Evolutionary conservation across 192 early-diverging fungal species (phyloP).

Genomic region (Coemansia pectinata): DNA sequence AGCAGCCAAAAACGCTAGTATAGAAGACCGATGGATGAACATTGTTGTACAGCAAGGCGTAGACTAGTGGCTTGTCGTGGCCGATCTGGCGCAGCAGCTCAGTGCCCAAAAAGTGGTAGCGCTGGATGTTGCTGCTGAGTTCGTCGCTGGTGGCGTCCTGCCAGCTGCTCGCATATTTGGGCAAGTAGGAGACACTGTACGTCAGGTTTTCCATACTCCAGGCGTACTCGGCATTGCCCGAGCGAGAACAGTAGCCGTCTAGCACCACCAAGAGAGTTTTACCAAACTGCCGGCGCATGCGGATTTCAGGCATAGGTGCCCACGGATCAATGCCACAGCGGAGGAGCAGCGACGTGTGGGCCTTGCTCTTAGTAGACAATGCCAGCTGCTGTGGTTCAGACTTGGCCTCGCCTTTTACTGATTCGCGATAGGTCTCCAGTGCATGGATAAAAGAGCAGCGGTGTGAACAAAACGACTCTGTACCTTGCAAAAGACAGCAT

Average conservation of each 20-base stretch:
- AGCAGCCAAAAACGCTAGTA: neutral
- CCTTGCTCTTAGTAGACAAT: neutral
- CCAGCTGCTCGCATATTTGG: slow-evolving; percentile 14
- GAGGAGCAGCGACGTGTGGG: slow-evolving; percentile 22
- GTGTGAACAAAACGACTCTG: slow-evolving; percentile 17
- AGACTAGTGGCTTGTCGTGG: slow-evolving; percentile 3
- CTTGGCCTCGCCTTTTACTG: neutral
- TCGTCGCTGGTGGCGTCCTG: neutral
- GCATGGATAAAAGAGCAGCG: slow-evolving; percentile 16
- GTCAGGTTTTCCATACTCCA: slow-evolving; percentile 27
- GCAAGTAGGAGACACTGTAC: slow-evolving; percentile 19
- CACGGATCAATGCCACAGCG: slow-evolving; percentile 34
- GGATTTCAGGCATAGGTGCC: slow-evolving; percentile 14
- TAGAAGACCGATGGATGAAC: slow-evolving; percentile 22
- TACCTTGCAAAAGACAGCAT: neutral
- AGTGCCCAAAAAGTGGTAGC: slow-evolving; percentile 19
- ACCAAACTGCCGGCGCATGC: slow-evolving; percentile 14
- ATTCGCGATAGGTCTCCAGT: slow-evolving; percentile 9
- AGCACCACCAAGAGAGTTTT: slow-evolving; percentile 11
- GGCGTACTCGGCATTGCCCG: slow-evolving; percentile 10
- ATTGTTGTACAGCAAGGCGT: slow-evolving; percentile 2
- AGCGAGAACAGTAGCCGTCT: slow-evolving; percentile 5
- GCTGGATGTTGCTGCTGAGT: slow-evolving; percentile 1
- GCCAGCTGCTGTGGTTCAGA: neutral
- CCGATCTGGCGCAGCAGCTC: slow-evolving; percentile 8